A percentile compares a stretch with the other conserved stretches of the same genome.
These are phyloP conservation scores for Multifurca ochricompacta DNA, from an alignment of 768 basidiomycete genomes.

Conservation along the genomic window DNA sequence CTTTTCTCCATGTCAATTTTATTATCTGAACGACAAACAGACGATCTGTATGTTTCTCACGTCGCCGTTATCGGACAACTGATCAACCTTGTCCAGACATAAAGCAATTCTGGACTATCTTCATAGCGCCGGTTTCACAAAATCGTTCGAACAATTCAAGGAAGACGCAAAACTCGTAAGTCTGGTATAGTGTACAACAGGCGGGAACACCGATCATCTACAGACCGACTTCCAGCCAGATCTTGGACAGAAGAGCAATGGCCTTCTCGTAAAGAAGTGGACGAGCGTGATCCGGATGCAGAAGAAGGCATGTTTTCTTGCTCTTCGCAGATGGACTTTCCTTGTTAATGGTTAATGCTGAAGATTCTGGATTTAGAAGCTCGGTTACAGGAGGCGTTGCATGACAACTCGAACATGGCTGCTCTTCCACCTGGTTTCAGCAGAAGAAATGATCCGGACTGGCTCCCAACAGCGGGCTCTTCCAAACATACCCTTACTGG, in stretches of 20 bases:
- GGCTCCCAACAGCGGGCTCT: conserved; percentile 38
- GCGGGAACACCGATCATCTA: neutral
- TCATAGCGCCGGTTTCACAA: conserved; percentile 27
- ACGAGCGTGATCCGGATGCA: conserved; percentile 23
- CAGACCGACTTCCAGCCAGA: conserved; percentile 28
- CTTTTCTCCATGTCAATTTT: conserved; percentile 11
- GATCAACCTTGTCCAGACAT: conserved; percentile 24
- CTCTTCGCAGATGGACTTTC: neutral
- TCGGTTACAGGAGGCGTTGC: conserved; percentile 41
- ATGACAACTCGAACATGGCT: conserved; percentile 36
- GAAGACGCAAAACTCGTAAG: conserved; percentile 23
- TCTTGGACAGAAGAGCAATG: conserved; percentile 21
- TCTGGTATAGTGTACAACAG: neutral
- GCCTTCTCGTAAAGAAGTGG: conserved; percentile 23
- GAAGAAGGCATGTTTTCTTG: conserved; percentile 18
- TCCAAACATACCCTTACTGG: conserved; percentile 41
- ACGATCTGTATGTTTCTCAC: conserved; percentile 13
- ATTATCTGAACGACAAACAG: conserved; percentile 16
- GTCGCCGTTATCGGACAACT: neutral
- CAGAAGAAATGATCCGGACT: conserved; percentile 36
- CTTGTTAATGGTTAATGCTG: neutral
- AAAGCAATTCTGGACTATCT: conserved; percentile 34
- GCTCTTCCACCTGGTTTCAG: conserved; percentile 28
- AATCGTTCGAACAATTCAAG: conserved; percentile 30
- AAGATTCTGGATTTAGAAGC: conserved; percentile 59